Evolutionary conservation across 2,329 filamentous ascomycete genomes (phyloP), one percentile per base, ranked within the genome.

Genomic region (Triangularia verruculosa): DNA sequence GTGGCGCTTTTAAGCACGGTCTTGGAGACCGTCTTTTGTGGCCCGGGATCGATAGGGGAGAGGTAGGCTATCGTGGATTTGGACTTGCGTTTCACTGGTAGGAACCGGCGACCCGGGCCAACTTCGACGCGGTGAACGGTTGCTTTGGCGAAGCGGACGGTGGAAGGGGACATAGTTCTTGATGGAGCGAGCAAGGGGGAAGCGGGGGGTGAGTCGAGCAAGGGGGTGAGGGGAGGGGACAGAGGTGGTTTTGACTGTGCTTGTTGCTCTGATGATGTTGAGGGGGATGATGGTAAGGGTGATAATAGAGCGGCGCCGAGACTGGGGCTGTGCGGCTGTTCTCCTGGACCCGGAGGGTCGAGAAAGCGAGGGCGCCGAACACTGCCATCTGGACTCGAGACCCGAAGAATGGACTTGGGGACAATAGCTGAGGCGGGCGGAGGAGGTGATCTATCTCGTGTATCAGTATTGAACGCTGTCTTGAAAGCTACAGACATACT

Each of bases 31-130:
- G 54, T 63, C 47, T 66, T 63, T 28, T 68, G 64, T 9, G 65
- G 57, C 13, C 66, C 69, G 3, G 70, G 68, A 60, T 70, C 70
- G n/a, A 69, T 63, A 5, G 69, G 69, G 1, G 66, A 62, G 17
- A 72, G 65, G 62, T 72, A 72, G 12, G 70, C 68, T 24, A 71
- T 53, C 7, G 70, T 70, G 64, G 70, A 71, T 63, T 71, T 71
- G 64, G 67, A 70, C 65, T 67, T 70, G 51, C 68, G 68, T 64
- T 67, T 69, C 12, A 71, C 68, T 2, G 70, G 70, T 4, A 68
- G 59, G 43, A 72, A 67, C n/a, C 67, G 68, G 11, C 68, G 66
- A 20, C 69, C 68, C 0, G 70, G 68, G 8, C 64, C 64, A 24
- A 72, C 67, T 17, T 72, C 70, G 57, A 72, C 68, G n/a, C 65